Base-by-base conservation (phyloP, 192 early-diverging fungal genomes). In the Phlyctochytrium arcticum region DNA sequence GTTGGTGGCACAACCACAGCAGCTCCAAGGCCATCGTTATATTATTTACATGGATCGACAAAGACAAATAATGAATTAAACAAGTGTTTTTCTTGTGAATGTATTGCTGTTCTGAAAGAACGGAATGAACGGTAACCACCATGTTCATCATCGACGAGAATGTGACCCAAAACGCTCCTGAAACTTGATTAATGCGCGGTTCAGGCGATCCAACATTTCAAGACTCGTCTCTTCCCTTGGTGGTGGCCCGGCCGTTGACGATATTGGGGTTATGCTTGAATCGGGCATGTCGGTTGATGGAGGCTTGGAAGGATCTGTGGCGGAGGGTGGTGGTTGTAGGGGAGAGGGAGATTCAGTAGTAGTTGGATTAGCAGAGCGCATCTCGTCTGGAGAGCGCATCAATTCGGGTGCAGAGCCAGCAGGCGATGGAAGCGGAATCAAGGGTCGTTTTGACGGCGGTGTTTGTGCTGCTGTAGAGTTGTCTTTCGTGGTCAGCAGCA, bases 111-210 rank as follows among this genome's bases (percentile, higher is more conserved):
- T n/a, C n/a, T n/a, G n/a, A n/a, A n/a, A n/a, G n/a, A n/a, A n/a
- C n/a, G n/a, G n/a, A n/a, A n/a, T n/a, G n/a, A n/a, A n/a, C n/a
- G n/a, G n/a, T n/a, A n/a, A n/a, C n/a, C n/a, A n/a, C n/a, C n/a
- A n/a, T n/a, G n/a, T n/a, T n/a, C n/a, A n/a, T 53, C 50, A 53
- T 53, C 50, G 19, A 15, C 30, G 17, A 19, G 19, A 27, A 21
- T 36, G 19, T 37, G 21, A n/a, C 33, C 68, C 68, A 62, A 70
- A 70, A 33, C 61, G 60, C 34, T 73, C 61, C 55, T 73, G 65
- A 63, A 73, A 73, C 59, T 59, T 60, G 42, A 62, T 63, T 17
- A 73, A 42, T 5, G 33, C 19, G 30, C 57, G 31, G 44, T 68
- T 62, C 17, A 73, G 48, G 21, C 59, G 57, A 57, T 68, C 71